Base-by-base conservation (phyloP, 2,329 filamentous ascomycete species). In the Arthroderma sp. region DNA sequence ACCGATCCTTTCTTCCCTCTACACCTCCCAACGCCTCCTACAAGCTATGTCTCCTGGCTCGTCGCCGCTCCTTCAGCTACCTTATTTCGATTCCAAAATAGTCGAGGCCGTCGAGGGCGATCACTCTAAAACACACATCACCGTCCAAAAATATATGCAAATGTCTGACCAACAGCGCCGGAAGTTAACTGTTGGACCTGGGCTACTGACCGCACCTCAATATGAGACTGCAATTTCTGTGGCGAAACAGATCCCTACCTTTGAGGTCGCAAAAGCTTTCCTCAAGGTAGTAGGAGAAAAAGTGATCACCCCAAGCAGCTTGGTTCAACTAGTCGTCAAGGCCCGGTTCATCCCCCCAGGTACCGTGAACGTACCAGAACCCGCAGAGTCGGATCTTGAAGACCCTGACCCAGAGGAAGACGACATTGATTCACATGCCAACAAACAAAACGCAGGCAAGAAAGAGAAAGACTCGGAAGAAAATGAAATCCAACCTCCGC, bases 201-300 rank as follows among this genome's bases (percentile, higher is more conserved):
- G 71, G 36, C 79, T 89, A 36, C 69, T 98, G 33, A 80, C 75
- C 4, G 80, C 86, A 53, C 66, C 76, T 48, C 78, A 95, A 62
- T 94, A 94, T 66, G 70, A 77, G 51, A 75, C 80, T 36, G 83
- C 83, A 33, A 72, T 94, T 48, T 66, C 68, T 39, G 82, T 95
- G 29, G 88, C 87, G 29, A 78, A 79, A 55, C 86, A 95, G 65
- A 73, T 98, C 29, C 91, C 91, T 1, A 77, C 79, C 51, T 73
- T 98, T 45, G 77, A 83, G 47, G 79, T 98, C 7, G 86, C 86
- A 58, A 93, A 87, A 68, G 86, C 87, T 5, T 98, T 94, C 68
- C 98, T 98, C 78, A 98, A 98, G 72, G 93, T 98, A 38, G 82
- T 86, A 43, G 91, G 91, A 59, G 93, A 98, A 68, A 85, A 83